Evolutionary conservation across 2,329 filamentous ascomycete species (phyloP), one percentile per base, ranked within the genome.

Genomic region (Sordariomycetes sp.): DNA sequence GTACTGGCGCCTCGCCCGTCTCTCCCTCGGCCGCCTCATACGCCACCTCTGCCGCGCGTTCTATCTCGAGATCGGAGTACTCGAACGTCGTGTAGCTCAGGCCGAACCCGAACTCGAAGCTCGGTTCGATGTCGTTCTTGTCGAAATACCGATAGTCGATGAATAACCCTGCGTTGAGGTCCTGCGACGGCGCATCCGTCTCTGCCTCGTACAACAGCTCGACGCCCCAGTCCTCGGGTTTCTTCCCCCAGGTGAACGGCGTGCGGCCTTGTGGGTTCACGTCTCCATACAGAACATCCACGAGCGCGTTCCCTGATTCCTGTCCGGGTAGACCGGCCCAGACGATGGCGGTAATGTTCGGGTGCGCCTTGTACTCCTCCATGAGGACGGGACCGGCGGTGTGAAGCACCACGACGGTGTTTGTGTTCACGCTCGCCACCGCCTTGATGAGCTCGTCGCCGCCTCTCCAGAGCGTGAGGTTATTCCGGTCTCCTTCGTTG

Each of bases 111-210:
- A 94, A 95, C 59, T 88, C 85, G 66, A 84, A 94, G 1, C 86
- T 82, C 0, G 89, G 89, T 0, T 76, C 73, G 61, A 93, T 82
- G 59, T 77, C 75, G 58, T 85, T 69, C 65, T 85, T 86, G 73
- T 94, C 89, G 65, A 94, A 94, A 67, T 90, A 79, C 7, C 89
- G 84, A 72, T 95, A 93, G 72, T 95, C 90, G 64, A 91, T 82
- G 67, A 89, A 89, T 0, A 92, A 72, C 0, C 88, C 89, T 8
- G 43, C 46, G 14, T 37, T 53, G 46, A 57, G 43, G 10, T 57
- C 22, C 20, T 25, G 35, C 18, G 48, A 5, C 11, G 25, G 48
- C 1, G 28, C n/a, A 10, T 34, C 12, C 24, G 24, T 22, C 1
- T 46, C 28, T 1, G 50, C n/a, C 32, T 35, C 28, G 43, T 52